Conservation (phyloP, 2,329 filamentous ascomycete species). For the Trichoderma sp. region DNA sequence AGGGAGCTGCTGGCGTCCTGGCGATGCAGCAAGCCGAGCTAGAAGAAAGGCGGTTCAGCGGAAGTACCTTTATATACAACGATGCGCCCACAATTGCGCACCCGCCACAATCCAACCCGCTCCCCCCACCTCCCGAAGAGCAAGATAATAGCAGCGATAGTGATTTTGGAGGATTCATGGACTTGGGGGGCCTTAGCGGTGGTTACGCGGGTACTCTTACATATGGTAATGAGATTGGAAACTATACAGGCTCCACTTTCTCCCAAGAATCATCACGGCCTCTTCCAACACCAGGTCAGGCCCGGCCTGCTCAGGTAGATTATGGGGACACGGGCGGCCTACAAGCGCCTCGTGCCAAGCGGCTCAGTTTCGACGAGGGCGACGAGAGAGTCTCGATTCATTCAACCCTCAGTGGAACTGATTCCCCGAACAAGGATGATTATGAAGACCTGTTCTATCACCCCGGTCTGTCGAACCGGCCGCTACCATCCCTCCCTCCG, state of each 20-base stretch:
- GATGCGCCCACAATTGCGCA: constrained; percentile 25
- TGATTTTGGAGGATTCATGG: constrained; percentile 63
- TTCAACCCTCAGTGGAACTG: constrained; percentile 56
- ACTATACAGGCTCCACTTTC: constrained; percentile 38
- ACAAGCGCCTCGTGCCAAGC: constrained; percentile 67
- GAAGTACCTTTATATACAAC: constrained; percentile 31
- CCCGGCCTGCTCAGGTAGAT: constrained; percentile 65
- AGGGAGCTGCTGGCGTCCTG: constrained; percentile 78
- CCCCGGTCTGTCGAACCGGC: constrained; percentile 68
- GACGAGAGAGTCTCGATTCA: constrained; percentile 68
- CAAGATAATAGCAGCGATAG: constrained; percentile 60
- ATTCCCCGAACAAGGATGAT: constrained; percentile 67
- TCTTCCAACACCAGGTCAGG: constrained; percentile 43
- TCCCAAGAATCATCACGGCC: constrained; percentile 46
- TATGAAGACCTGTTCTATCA: constrained; percentile 93
- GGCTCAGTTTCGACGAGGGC: constrained; percentile 88
- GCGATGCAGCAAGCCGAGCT: constrained; percentile 83
- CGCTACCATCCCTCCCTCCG: constrained; percentile 59
- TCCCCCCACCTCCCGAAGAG: constrained; percentile 50
- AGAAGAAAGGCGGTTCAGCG: constrained; percentile 57
- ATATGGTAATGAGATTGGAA: constrained; percentile 47
- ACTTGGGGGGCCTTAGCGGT: constrained; percentile 71
- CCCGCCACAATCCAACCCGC: constrained; percentile 29
- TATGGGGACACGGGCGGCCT: constrained; percentile 88
- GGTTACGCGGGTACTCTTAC: constrained; percentile 57